These are phyloP conservation scores for Leucogyrophana mollusca DNA, from an alignment of 768 basidiomycete genomes.

Conservation along the genomic window DNA sequence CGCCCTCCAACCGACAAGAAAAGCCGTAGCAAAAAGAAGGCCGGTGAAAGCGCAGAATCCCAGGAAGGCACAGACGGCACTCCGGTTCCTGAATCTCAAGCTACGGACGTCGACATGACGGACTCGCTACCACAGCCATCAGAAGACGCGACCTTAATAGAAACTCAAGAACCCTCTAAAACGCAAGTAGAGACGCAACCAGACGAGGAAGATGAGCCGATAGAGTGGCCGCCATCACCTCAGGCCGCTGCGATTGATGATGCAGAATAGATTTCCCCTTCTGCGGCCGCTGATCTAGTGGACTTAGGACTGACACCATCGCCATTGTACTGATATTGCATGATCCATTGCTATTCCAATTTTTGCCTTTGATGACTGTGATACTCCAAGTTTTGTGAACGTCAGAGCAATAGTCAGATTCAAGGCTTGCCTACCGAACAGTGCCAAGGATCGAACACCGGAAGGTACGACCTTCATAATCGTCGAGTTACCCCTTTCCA, in stretches of 20 bases:
- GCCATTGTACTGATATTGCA: no score
- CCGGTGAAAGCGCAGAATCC: slow-evolving; percentile 7
- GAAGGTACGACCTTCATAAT: no score
- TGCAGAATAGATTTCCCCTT: background rate
- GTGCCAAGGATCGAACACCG: no score
- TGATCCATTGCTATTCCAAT: no score
- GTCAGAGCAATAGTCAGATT: no score
- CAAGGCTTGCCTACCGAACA: no score
- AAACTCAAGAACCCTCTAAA: slow-evolving; percentile 12
- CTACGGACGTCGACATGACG: slow-evolving; percentile 19
- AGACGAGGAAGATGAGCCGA: slow-evolving; percentile 25
- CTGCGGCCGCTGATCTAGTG: no score
- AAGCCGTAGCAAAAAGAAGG: slow-evolving; percentile 24
- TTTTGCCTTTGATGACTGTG: no score
- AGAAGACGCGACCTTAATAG: slow-evolving; percentile 18
- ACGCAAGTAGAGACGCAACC: slow-evolving; percentile 22
- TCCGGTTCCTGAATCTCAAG: slow-evolving; percentile 4
- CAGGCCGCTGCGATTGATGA: slow-evolving; percentile 10
- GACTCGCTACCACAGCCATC: slow-evolving; percentile 11
- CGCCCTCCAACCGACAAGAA: slow-evolving; percentile 31
- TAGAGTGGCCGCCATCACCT: slow-evolving; percentile 31
- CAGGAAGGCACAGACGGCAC: slow-evolving; percentile 4
- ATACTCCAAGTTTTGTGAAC: no score
- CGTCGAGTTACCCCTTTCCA: no score
- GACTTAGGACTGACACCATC: no score